Base-by-base conservation (phyloP, 768 basidiomycete species). In the Boletellus sp. region DNA sequence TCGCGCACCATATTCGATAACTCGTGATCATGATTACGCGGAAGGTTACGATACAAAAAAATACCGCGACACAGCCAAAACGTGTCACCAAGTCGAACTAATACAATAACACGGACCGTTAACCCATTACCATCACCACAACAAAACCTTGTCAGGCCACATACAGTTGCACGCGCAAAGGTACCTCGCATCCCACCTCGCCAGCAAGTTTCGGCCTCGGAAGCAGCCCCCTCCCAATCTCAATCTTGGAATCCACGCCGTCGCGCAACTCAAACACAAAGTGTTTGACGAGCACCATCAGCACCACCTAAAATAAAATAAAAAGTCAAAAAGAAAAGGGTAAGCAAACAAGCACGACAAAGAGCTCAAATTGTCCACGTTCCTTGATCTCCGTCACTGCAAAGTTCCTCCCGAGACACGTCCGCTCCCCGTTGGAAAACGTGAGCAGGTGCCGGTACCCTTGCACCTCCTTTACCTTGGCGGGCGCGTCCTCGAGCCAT, bases 361-460 rank as follows among this genome's bases (percentile, higher is more conserved):
- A n/a, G n/a, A n/a, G n/a, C n/a, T n/a, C n/a, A n/a, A n/a, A n/a
- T n/a, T n/a, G n/a, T n/a, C n/a, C n/a, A n/a, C n/a, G n/a, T n/a
- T n/a, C 69, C 62, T 70, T 71, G 50, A 71, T 53, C 44, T 67
- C 63, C 2, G 62, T 43, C 8, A 80, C 51, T 0, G 78, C 78
- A 54, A 81, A 80, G 4, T 62, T 55, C 45, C 70, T 74, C 1
- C 78, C 79, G 11, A 78, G 56, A 62, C 79, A 83, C 2, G 67
- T 72, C 47, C 78, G 62, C 2, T 77, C 75, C 0, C 80, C 79
- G 57, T 79, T 77, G 11, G 72, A 65, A 53, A 82, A 82, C 0
- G 77, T 76, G 20, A 80, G 60, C 11, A 79, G 59, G 53, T 81
- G 78, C 1, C 73, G 70, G 52, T 80, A 68, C 11, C 78, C 80